Evolutionary conservation across 805 yeast species (phyloP).

Genomic region (Starmerella stigmatis): DNA sequence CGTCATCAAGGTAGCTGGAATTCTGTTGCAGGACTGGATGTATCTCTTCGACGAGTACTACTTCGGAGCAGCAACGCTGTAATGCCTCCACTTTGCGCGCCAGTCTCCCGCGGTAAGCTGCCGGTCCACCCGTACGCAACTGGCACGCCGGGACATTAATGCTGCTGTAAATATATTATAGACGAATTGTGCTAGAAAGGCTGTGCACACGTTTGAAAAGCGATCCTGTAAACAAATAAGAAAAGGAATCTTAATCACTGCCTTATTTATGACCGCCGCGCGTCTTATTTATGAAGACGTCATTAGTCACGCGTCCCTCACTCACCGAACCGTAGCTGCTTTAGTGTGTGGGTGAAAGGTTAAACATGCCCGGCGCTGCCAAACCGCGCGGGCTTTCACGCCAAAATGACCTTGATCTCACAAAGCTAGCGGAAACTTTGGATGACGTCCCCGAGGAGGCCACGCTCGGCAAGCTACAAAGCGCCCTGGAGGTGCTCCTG

Average conservation of each 20-base stretch:
- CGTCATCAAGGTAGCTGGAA: conserved; percentile 27
- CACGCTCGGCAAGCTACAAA: conserved; percentile 19
- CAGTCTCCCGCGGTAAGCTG: too few species aligned
- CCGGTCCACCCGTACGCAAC: too few species aligned
- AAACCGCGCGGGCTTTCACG: conserved; percentile 10
- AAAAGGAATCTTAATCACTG: too few species aligned
- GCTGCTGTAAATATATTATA: too few species aligned
- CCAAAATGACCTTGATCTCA: conserved; percentile 15
- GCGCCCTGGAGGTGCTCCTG: conserved; percentile 22
- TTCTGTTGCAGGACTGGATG: conserved; percentile 32
- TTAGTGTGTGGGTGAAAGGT: not conserved
- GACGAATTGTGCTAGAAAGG: too few species aligned
- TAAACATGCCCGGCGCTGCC: conserved; percentile 10
- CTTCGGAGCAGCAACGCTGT: conserved; percentile 17
- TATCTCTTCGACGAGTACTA: conserved; percentile 32
- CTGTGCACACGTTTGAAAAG: too few species aligned
- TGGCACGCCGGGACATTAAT: too few species aligned
- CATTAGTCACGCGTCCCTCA: conserved; percentile 5
- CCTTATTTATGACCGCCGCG: too few species aligned
- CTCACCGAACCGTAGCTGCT: too few species aligned
- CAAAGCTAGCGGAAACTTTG: conserved; percentile 3
- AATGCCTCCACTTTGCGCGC: not conserved
- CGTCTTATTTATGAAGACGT: too few species aligned
- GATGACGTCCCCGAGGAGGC: conserved; percentile 21
- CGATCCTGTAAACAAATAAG: too few species aligned